Conservation (phyloP, 805 yeast species). For the Candida germanica region DNA sequence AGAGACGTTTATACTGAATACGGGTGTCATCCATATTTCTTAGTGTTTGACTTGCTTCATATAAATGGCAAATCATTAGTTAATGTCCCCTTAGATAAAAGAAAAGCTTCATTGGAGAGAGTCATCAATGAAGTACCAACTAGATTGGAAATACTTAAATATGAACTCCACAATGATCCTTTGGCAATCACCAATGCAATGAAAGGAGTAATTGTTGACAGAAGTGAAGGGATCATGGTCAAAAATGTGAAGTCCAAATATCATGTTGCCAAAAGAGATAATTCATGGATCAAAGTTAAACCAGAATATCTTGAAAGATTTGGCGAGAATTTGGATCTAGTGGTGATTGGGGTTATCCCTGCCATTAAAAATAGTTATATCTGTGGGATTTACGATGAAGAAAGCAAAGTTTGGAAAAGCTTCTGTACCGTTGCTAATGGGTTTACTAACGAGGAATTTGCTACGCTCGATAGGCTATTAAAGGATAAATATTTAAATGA, state of each 20-base stretch:
- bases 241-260: slow-evolving; percentile 63
- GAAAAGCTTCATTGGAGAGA: slow-evolving; percentile 51
- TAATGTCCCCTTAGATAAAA: slow-evolving; percentile 46
- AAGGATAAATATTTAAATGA: slow-evolving; percentile 43
- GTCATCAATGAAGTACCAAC: slow-evolving; percentile 45
- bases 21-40: slow-evolving; percentile 49
- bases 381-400: slow-evolving; percentile 62
- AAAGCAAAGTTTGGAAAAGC: slow-evolving; percentile 48
- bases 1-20: slow-evolving; percentile 31
- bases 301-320: slow-evolving; percentile 86
- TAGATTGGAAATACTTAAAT: slow-evolving; percentile 49
- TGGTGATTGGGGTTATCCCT: slow-evolving; percentile 74
- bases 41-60: slow-evolving; percentile 71
- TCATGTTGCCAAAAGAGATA: slow-evolving; percentile 47
- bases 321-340: slow-evolving; percentile 81
- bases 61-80: slow-evolving; percentile 66
- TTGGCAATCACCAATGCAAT: slow-evolving; percentile 57
- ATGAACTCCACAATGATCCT: slow-evolving; percentile 39
- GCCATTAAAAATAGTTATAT: slow-evolving; percentile 70
- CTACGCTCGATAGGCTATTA: slow-evolving; percentile 54
- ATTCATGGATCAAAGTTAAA: slow-evolving; percentile 83
- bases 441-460: slow-evolving; percentile 60
- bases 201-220: slow-evolving; percentile 51
- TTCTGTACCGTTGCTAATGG: slow-evolving; percentile 87
- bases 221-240: slow-evolving; percentile 81